Evolutionary conservation across 2,329 filamentous ascomycete genomes (phyloP).

Genomic region (Rasamsonia emersonii): DNA sequence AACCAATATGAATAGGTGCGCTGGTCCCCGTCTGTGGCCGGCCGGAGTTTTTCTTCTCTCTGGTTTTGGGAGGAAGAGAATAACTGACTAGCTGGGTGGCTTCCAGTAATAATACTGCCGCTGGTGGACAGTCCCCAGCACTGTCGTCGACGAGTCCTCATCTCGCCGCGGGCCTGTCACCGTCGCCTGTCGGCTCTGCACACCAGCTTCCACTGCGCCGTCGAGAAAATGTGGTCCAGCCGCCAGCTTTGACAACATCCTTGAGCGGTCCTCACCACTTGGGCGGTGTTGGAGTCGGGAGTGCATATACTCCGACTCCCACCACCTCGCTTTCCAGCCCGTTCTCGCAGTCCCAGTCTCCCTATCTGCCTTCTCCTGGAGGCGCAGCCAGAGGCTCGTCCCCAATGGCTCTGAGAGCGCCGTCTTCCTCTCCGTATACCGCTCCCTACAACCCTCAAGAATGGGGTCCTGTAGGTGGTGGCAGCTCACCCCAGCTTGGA

Average conservation of each 20-base stretch:
- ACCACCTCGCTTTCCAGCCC: slow-evolving; percentile 37
- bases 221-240: slow-evolving; percentile 35
- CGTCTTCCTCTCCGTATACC: slow-evolving; percentile 27
- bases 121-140: slow-evolving; percentile 11
- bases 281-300: slow-evolving; percentile 20
- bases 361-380: slow-evolving; percentile 28
- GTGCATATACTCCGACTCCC: slow-evolving; percentile 31
- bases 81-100: slow-evolving; percentile 16
- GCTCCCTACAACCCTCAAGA: slow-evolving; percentile 42
- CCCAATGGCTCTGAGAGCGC: slow-evolving; percentile 35
- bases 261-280: slow-evolving; percentile 30
- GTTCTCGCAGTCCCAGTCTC: slow-evolving; percentile 31
- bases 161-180: slow-evolving; percentile 21
- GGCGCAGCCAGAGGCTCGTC: slow-evolving; percentile 28
- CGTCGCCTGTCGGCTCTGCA: slow-evolving; percentile 19
- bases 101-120: too few relatives aligned
- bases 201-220: slow-evolving; percentile 30
- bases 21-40: slow-evolving; percentile 9
- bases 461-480: slow-evolving; percentile 35
- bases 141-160: slow-evolving; percentile 22
- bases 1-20: slow-evolving; percentile 34
- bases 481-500: slow-evolving; percentile 15
- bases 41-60: slow-evolving; percentile 2
- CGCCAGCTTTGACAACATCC: slow-evolving; percentile 34
- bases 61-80: slow-evolving; percentile 10